Base-by-base conservation (phyloP, 2,329 filamentous ascomycete genomes). In the Epichloe aotearoae region DNA sequence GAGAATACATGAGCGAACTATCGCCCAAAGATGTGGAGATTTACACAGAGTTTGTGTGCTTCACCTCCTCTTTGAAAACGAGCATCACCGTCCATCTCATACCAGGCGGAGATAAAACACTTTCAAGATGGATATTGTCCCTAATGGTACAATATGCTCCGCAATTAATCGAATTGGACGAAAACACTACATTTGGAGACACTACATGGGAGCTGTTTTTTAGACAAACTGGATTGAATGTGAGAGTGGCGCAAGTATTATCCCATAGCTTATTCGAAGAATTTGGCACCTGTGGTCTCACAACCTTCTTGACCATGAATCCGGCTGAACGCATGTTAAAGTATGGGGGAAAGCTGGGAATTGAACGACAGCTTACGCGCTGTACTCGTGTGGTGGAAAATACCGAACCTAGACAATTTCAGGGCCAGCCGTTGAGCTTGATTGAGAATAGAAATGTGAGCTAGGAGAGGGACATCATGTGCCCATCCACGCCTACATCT, bases 101-200 rank as follows among this genome's bases (percentile, higher is more conserved):
- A 1, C 69, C 72, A 1, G 79, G 79, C 0, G 73, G 73, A 0
- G 65, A 71, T 17, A 62, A 69, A 20, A 74, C 71, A 0, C 60
- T 82, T 6, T 70, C 73, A 1, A 70, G 64, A 50, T 85, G 82
- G 80, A 65, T 79, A 1, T 64, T 76, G 0, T 71, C 69, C 1
- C 59, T 73, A 0, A 73, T 84, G 43, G 70, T 73, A 17, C 73
- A 73, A 7, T 69, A 74, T 58, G 65, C 58, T 11, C 44, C 56
- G 0, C 54, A 59, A 12, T 53, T 58, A 2, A 52, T 48, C 0
- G 54, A 59, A 1, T 59, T 70, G 12, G 63, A 65, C 47, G 58
- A 61, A 1, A 61, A 66, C 6, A 53, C 74, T 10, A 63, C 65
- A 3, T 58, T 65, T n/a, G 60, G 63, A 34, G 70, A 75, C 46